Evolutionary conservation across 305 asterid species (phyloP).

Genomic region (Solanum hybrid): DNA sequence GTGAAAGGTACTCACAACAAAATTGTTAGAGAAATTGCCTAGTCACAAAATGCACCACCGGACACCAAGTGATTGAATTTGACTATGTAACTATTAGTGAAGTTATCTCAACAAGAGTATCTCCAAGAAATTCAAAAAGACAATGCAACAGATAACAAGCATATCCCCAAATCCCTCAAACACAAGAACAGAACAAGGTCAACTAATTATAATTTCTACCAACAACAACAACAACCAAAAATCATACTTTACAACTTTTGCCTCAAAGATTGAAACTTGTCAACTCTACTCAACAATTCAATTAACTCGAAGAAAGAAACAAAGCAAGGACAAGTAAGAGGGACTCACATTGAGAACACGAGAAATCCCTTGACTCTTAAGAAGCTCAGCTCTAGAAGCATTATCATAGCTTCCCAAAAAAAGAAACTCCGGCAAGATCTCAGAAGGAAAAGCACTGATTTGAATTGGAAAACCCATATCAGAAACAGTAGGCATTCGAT

Average conservation of each 20-base stretch:
- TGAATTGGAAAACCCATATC: conserved; percentile 36
- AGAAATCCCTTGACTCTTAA: conserved; percentile 82
- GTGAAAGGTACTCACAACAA: not conserved
- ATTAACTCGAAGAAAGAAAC: not conserved
- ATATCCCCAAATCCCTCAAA: not conserved
- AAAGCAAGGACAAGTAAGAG: not conserved
- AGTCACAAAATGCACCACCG: not conserved
- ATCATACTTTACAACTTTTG: not conserved
- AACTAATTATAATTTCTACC: not conserved
- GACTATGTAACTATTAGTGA: not conserved
- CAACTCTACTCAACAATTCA: not conserved
- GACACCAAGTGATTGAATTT: not conserved
- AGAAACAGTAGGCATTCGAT: conserved; percentile 48
- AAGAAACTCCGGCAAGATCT: conserved; percentile 82
- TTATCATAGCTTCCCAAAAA: conserved; percentile 81
- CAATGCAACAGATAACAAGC: not conserved
- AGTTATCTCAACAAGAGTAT: not conserved
- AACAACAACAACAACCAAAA: not conserved
- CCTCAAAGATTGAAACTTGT: not conserved
- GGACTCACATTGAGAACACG: conserved; percentile 63
- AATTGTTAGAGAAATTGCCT: not conserved
- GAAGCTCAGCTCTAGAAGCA: conserved; percentile 80
- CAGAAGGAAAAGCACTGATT: conserved; percentile 73
- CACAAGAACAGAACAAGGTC: not conserved
- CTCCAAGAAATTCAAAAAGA: not conserved